Evolutionary conservation across 78 protist genomes (phyloP).

Genomic region (Corallochytrium limacisporum): DNA sequence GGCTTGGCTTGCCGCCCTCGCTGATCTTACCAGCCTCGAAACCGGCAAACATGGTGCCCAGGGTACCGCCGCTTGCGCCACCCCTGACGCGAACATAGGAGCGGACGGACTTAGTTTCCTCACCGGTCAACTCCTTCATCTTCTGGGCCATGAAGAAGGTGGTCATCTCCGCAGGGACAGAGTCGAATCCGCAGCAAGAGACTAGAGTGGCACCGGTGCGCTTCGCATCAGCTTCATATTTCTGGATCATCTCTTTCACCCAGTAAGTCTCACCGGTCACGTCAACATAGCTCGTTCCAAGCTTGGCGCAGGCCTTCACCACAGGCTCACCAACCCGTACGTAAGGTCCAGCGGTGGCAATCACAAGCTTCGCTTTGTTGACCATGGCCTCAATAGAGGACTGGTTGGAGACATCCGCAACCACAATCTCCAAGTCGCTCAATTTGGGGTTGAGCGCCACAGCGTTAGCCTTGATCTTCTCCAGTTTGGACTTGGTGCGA

Average conservation of each 20-base stretch:
- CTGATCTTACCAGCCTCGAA: not conserved
- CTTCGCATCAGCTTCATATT: not conserved
- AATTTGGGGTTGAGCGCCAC: not conserved
- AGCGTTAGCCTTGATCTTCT: not conserved
- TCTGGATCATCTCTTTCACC: not conserved
- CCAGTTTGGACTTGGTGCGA: not conserved
- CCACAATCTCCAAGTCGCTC: not conserved
- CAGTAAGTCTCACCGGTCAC: conserved; percentile 22
- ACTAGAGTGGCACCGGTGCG: not conserved
- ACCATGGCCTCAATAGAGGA: not conserved
- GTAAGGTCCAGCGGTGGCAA: conserved; percentile 33
- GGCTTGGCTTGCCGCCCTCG: not conserved
- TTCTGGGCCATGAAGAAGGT: not conserved
- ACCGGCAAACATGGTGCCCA: not conserved
- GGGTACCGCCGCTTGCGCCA: conserved; percentile 11
- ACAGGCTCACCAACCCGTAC: not conserved
- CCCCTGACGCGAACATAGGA: not conserved
- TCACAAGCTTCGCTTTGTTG: not conserved
- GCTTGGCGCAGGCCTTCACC: conserved; percentile 7
- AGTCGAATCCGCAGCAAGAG: conserved; percentile 13
- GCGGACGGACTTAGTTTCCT: not conserved
- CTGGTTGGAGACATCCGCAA: not conserved
- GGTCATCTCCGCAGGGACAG: conserved; percentile 24
- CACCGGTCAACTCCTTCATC: not conserved
- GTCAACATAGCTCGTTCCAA: conserved; percentile 8